phyloP scores from a whole-genome alignment of 257 asterid species.

The Solanum corneliomulleri region DNA sequence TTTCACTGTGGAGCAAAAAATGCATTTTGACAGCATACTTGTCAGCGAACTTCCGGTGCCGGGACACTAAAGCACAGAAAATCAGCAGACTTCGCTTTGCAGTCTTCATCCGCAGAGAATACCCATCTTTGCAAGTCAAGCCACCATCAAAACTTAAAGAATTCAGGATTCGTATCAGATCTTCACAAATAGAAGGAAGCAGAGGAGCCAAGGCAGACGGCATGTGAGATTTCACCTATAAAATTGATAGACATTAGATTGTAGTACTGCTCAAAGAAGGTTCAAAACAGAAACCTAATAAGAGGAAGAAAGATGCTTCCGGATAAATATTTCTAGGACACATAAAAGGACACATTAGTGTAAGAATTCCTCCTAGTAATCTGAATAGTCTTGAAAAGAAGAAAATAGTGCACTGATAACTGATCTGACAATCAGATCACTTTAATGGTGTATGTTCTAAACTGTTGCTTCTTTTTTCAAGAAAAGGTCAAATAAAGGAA shows the following conservation, averaged over 20 bases:
- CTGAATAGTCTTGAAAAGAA: neutral
- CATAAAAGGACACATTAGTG: neutral
- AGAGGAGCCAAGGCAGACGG: constrained; percentile 30
- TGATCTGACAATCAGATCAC: neutral
- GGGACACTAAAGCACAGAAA: constrained; percentile 25
- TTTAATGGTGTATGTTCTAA: neutral
- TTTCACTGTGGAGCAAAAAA: neutral
- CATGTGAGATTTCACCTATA: constrained; percentile 36
- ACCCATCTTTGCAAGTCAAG: constrained; percentile 1
- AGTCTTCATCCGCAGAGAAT: constrained; percentile 16
- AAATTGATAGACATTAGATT: neutral
- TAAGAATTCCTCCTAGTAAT: neutral
- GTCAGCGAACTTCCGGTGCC: constrained; percentile 31
- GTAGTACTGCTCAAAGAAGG: neutral
- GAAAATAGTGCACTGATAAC: neutral
- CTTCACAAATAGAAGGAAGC: constrained; percentile 25
- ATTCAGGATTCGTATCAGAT: constrained; percentile 21
- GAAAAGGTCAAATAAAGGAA: neutral
- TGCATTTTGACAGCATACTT: constrained; percentile 11
- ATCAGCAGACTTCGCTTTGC: constrained; percentile 34
- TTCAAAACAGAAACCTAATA: neutral
- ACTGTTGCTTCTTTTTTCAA: neutral
- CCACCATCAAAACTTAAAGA: constrained; percentile 20
- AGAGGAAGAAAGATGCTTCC: neutral
- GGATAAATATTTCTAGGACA: neutral